Evolutionary conservation across 805 yeast species (phyloP).

Genomic region (Lipomyces sp.): DNA sequence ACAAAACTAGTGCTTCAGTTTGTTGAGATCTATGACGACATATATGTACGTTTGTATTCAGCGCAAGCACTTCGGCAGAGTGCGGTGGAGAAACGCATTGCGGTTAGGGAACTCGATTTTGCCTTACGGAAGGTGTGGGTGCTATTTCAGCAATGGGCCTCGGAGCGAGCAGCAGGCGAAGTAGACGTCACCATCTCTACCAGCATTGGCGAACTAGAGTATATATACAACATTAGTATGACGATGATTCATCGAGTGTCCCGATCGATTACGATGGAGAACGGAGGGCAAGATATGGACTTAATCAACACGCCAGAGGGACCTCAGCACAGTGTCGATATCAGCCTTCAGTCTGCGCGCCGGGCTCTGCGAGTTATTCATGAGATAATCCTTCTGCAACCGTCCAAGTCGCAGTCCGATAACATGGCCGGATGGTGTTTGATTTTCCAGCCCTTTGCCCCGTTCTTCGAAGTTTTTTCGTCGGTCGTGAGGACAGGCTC

Average conservation of each 20-base stretch:
- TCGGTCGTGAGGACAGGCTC: conserved; percentile 7
- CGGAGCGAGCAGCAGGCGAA: neutral
- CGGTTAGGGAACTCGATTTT: conserved; percentile 14
- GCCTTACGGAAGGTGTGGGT: conserved; percentile 4
- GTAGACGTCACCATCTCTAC: neutral
- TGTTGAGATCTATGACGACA: conserved; percentile 6
- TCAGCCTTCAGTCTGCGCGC: conserved; percentile 12
- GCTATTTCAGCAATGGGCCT: conserved; percentile 4
- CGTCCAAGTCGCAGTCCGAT: neutral
- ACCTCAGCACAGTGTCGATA: conserved; percentile 5
- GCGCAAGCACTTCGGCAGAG: conserved; percentile 13
- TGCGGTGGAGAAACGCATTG: conserved; percentile 6
- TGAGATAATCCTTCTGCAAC: neutral
- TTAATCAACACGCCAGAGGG: conserved; percentile 5
- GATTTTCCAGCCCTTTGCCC: conserved; percentile 19
- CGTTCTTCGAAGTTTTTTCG: conserved; percentile 16
- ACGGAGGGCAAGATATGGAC: neutral
- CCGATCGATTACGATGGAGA: conserved; percentile 1
- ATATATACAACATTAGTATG: conserved; percentile 4
- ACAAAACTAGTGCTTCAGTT: neutral
- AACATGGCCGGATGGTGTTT: conserved; percentile 6
- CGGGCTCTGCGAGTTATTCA: conserved; percentile 8
- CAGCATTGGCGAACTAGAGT: conserved; percentile 9
- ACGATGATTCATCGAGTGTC: conserved; percentile 21
- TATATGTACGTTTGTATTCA: conserved; percentile 19